These are phyloP conservation scores for Sclerotinia minor DNA, from an alignment of 2,329 filamentous ascomycete species.

Conservation along the genomic window DNA sequence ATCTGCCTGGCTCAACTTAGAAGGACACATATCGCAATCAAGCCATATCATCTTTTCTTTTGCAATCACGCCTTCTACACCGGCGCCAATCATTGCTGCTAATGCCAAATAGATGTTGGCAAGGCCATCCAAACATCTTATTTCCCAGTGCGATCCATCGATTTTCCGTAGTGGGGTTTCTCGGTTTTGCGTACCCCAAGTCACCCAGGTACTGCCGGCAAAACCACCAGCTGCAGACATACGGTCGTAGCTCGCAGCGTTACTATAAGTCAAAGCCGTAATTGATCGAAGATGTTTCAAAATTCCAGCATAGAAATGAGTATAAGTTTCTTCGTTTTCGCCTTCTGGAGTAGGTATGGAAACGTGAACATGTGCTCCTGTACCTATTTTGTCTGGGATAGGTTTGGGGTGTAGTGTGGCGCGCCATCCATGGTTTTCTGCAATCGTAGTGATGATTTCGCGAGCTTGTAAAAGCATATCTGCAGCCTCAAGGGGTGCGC, in stretches of 20 bases:
- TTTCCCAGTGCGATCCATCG: slow-evolving; percentile 21
- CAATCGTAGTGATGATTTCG: slow-evolving; percentile 16
- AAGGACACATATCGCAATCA: slow-evolving; percentile 59
- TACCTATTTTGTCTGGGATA: neutral
- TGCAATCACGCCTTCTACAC: slow-evolving; percentile 30
- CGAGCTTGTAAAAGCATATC: slow-evolving; percentile 21
- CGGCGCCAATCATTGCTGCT: slow-evolving; percentile 19
- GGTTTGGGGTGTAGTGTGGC: slow-evolving; percentile 43
- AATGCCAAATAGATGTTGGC: slow-evolving; percentile 18
- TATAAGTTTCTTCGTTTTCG: slow-evolving; percentile 41
- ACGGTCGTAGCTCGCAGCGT: slow-evolving; percentile 13
- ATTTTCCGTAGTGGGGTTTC: slow-evolving; percentile 14
- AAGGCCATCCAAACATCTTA: slow-evolving; percentile 28
- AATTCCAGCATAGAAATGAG: slow-evolving; percentile 25
- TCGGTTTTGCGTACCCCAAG: slow-evolving; percentile 21
- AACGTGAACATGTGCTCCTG: slow-evolving; percentile 22
- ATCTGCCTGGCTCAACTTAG: slow-evolving; percentile 49
- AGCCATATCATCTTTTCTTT: slow-evolving; percentile 48
- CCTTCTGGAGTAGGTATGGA: slow-evolving; percentile 26
- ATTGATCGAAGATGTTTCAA: slow-evolving; percentile 22
- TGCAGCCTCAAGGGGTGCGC: slow-evolving; percentile 18
- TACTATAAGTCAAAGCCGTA: slow-evolving; percentile 19
- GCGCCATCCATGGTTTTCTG: slow-evolving; percentile 11
- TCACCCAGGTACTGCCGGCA: slow-evolving; percentile 26
- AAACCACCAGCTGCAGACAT: neutral